Percentiles rank a stretch among this genome's conserved stretches.
phyloP scores from a whole-genome alignment of 2,329 filamentous ascomycete species.

The Metarhizium anisopliae region DNA sequence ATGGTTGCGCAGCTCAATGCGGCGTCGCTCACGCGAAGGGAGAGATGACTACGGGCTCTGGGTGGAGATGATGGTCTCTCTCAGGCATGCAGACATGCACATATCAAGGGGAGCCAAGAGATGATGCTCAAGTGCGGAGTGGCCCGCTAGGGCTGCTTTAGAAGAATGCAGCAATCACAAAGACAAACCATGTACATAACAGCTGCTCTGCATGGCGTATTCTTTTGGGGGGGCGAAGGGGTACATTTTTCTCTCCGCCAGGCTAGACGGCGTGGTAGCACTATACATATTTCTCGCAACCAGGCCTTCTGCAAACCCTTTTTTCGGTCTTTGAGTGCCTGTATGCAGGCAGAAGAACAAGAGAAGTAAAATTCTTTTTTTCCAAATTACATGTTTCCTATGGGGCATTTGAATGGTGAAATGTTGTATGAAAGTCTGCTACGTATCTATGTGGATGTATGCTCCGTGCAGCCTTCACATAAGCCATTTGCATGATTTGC shows the following conservation, averaged over 20 bases:
- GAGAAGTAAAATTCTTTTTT: constrained; percentile 22
- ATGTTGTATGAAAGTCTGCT: no score
- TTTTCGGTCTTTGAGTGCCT: constrained; percentile 8
- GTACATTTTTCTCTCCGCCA: neutral
- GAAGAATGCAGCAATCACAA: neutral
- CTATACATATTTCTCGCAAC: neutral
- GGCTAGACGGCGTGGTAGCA: no score
- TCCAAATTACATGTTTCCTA: no score
- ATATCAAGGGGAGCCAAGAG: constrained; percentile 4
- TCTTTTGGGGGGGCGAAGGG: neutral
- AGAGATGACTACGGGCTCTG: neutral
- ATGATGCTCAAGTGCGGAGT: neutral
- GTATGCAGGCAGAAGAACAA: constrained; percentile 26
- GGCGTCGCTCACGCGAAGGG: neutral
- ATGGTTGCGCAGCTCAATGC: neutral
- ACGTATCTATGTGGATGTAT: no score
- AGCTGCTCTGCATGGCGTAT: neutral
- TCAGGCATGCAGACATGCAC: neutral
- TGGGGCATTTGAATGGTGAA: no score
- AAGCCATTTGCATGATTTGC: no score
- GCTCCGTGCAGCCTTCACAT: no score
- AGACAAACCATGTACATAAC: neutral
- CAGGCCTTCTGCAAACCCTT: neutral
- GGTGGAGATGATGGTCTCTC: neutral
- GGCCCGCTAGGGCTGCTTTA: neutral